Base-by-base conservation (phyloP, 2,329 filamentous ascomycete genomes). In the Epichloe uncinata region DNA sequence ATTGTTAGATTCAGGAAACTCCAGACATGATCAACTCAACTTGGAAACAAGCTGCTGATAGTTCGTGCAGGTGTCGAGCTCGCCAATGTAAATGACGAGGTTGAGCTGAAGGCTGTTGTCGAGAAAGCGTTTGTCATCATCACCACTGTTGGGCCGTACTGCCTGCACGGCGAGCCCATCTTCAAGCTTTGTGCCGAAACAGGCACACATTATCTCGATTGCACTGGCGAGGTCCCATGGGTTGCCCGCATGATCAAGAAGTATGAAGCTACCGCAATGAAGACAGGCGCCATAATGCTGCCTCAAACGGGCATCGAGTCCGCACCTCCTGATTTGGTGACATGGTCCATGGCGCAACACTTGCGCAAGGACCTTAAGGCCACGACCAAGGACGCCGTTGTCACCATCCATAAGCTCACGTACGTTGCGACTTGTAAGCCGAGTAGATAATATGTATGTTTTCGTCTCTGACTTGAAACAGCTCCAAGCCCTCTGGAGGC, bases 201-300 rank as follows among this genome's bases (percentile, higher is more conserved):
- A 48, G 79, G 79, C 54, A 83, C 80, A 1, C 79, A 84, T 61
- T 84, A 84, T 56, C 60, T 83, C 37, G 80, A 83, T 60, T 74
- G 75, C 43, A 83, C 79, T 0, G 80, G 80, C 48, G 80, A 84
- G 61, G 66, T 73, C 11, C 72, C 75, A 2, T 83, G 73, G 67
- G 73, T 79, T 16, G 60, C 66, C n/a, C 63, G 66, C 26, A 84
- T 84, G 79, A 77, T 81, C 53, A 67, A 69, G 49, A 79, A 77
- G 57, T 81, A 83, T 58, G 74, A 79, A 49, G 58, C 61, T 2
- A 60, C 62, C 4, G 80, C 80, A 18, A 72, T 74, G 59, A 59
- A 64, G 34, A 75, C 66, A 18, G 79, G 79, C 13, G 76, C 77
- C 33, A 71, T 78, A 57, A 69, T 84, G 66, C 70, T 85, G 45